Evolutionary conservation across 106 monocot species (phyloP).

Genomic region (Acanthochlamys bracteata): DNA sequence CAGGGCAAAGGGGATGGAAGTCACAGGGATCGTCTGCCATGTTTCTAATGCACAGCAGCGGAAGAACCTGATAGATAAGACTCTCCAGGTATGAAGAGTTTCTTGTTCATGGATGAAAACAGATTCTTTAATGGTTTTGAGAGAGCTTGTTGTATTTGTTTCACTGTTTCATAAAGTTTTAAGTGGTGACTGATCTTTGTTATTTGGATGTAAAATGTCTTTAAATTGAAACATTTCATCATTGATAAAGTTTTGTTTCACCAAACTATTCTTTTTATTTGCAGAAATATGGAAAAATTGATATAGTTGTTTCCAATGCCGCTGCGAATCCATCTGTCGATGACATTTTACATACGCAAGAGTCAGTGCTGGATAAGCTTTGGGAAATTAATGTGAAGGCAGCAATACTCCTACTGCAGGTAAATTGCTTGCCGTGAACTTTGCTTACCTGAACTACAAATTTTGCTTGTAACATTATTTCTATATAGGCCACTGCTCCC

Average conservation of each 20-base stretch:
- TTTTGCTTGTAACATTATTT: neutral
- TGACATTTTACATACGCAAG: slow-evolving; percentile 54
- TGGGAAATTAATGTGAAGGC: slow-evolving; percentile 98
- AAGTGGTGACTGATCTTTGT: too few species aligned
- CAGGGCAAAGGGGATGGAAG: slow-evolving; percentile 62
- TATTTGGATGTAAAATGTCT: too few species aligned
- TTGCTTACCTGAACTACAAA: neutral
- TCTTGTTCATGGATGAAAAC: neutral
- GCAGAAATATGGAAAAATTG: slow-evolving; percentile 79
- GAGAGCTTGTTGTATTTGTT: too few species aligned
- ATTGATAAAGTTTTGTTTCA: neutral
- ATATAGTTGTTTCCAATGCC: slow-evolving; percentile 94
- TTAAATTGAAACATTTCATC: too few species aligned
- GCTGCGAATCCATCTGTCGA: slow-evolving; percentile 83
- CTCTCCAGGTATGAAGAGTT: slow-evolving; percentile 10
- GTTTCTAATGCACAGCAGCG: slow-evolving; percentile 54
- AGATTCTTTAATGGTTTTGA: neutral
- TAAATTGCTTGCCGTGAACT: slow-evolving; percentile 3
- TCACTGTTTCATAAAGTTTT: too few species aligned
- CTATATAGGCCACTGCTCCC: slow-evolving; percentile 48
- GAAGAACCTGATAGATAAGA: slow-evolving; percentile 29
- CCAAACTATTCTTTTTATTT: neutral
- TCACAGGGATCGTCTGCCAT: slow-evolving; percentile 75
- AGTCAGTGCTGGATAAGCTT: slow-evolving; percentile 81
- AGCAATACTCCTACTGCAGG: slow-evolving; percentile 69